A percentile compares a stretch with the other conserved stretches of the same genome.
These are phyloP conservation scores for Talaromyces verruculosus DNA, from an alignment of 2,329 filamentous ascomycete species.

Conservation along the genomic window DNA sequence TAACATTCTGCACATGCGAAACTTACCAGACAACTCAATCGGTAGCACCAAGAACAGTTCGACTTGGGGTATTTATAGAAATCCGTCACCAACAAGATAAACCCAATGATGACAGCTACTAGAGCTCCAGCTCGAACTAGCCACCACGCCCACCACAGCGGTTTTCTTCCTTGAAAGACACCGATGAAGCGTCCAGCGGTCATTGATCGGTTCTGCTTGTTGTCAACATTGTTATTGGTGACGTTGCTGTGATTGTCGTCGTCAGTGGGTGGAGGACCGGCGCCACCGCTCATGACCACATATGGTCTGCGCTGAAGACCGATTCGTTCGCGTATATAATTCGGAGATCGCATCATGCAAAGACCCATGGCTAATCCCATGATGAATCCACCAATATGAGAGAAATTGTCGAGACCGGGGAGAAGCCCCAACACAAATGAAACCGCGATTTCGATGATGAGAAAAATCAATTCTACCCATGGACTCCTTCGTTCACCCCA, in stretches of 20 bases:
- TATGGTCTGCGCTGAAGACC: slow-evolving; percentile 70
- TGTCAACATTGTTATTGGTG: slow-evolving; percentile 36
- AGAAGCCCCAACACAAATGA: slow-evolving; percentile 90
- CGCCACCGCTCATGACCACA: slow-evolving; percentile 61
- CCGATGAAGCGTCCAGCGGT: slow-evolving; percentile 50
- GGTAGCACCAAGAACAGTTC: slow-evolving; percentile 89
- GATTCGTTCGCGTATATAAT: slow-evolving; percentile 71
- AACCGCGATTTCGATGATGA: slow-evolving; percentile 80
- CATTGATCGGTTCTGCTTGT: slow-evolving; percentile 33
- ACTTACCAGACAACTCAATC: slow-evolving; percentile 87
- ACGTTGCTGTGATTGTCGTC: background rate
- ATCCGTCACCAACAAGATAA: slow-evolving; percentile 83
- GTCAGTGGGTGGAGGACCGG: slow-evolving; percentile 32
- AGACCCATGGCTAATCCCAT: slow-evolving; percentile 88
- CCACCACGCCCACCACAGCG: slow-evolving; percentile 98
- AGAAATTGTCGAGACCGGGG: slow-evolving; percentile 93
- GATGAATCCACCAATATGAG: slow-evolving; percentile 91
- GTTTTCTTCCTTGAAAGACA: slow-evolving; percentile 91
- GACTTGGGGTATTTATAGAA: slow-evolving; percentile 75
- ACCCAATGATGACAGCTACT: slow-evolving; percentile 76
- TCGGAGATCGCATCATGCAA: slow-evolving; percentile 84
- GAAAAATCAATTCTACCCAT: slow-evolving; percentile 80
- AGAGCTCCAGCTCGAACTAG: slow-evolving; percentile 75
- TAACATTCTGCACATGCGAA: background rate
- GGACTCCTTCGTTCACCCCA: slow-evolving; percentile 79